Base-by-base conservation (phyloP, 768 basidiomycete genomes). In the Infundibulicybe gibba region DNA sequence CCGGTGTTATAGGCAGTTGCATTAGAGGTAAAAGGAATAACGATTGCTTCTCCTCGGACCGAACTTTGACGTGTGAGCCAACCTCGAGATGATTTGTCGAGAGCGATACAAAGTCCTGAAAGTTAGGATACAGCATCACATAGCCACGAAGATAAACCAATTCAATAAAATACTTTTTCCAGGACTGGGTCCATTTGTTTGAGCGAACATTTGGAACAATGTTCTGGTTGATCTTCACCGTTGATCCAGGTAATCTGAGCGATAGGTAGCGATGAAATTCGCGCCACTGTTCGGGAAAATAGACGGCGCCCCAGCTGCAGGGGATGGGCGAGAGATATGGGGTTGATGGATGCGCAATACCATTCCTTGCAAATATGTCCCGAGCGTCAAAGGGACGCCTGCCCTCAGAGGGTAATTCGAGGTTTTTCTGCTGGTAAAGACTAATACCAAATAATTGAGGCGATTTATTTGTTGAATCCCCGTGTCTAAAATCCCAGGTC, bases 161-260 rank as follows among this genome's bases (percentile, higher is more conserved):
- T 63, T 94, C 91, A 64, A 92, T 92, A 61, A 92, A 90, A 64
- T 85, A 92, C 51, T 83, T 84, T 64, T 94, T 94, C 91, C 91
- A 94, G 6, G 87, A 90, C 42, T 75, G 75, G 12, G 75, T 72
- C 92, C 91, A 94, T 30, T 71, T 66, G 68, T 89, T 93, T 30
- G 89, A 92, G 38, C 90, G 83, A 16, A 90, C 80, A 20, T 77
- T 66, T 0, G 87, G 88, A 20, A 93, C 88, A 54, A 93, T 70
- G 37, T 67, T 51, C 38, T 58, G 58, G 17, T 67, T 67, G 47
- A 77, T 66, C 37, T 68, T 59, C 49, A 75, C 47, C 49, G 62
- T 50, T 34, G 51, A 39, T 46, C 80, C 77, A n/a, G 80, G 74
- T n/a, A 91, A 76, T 20, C 90, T 83, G n/a, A 75, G 58, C 33